Evolutionary conservation across 192 early-diverging fungal species (phyloP).

Genomic region (Rhizophagus prolifer): DNA sequence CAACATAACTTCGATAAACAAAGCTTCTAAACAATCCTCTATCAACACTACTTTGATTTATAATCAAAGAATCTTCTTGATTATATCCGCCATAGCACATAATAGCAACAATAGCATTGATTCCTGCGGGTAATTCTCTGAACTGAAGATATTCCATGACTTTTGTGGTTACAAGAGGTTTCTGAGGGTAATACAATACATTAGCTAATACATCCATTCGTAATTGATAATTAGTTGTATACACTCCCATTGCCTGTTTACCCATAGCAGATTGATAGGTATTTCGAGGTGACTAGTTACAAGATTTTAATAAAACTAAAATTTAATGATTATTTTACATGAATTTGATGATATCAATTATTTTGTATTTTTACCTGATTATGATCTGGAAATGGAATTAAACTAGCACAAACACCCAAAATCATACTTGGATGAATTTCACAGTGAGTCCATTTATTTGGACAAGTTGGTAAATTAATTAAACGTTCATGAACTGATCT

Average conservation of each 20-base stretch:
- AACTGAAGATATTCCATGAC: slow-evolving; percentile 95
- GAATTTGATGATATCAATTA: not conserved
- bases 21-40: slow-evolving; percentile 96
- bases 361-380: slow-evolving; percentile 69
- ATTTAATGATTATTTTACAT: not conserved
- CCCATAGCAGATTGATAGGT: slow-evolving; percentile 99
- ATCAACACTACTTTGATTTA: slow-evolving; percentile 98
- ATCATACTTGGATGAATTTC: slow-evolving; percentile 99
- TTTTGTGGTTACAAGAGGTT: slow-evolving; percentile 93
- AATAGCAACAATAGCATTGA: slow-evolving; percentile 97
- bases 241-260: slow-evolving; percentile 99
- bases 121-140: slow-evolving; percentile 95
- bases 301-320: too few relatives aligned
- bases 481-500: not conserved
- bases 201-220: slow-evolving; percentile 98
- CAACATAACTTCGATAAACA: slow-evolving; percentile 94
- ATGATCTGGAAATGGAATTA: slow-evolving; percentile 99
- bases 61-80: slow-evolving; percentile 99
- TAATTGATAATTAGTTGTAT: slow-evolving; percentile 91
- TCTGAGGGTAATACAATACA: slow-evolving; percentile 98
- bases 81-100: slow-evolving; percentile 99
- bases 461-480: not conserved
- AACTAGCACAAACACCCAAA: slow-evolving; percentile 96
- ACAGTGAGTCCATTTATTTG: slow-evolving; percentile 86
- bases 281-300: slow-evolving; percentile 90